Conservation (phyloP, 495 filamentous ascomycete species). For the Echria macrotheca region DNA sequence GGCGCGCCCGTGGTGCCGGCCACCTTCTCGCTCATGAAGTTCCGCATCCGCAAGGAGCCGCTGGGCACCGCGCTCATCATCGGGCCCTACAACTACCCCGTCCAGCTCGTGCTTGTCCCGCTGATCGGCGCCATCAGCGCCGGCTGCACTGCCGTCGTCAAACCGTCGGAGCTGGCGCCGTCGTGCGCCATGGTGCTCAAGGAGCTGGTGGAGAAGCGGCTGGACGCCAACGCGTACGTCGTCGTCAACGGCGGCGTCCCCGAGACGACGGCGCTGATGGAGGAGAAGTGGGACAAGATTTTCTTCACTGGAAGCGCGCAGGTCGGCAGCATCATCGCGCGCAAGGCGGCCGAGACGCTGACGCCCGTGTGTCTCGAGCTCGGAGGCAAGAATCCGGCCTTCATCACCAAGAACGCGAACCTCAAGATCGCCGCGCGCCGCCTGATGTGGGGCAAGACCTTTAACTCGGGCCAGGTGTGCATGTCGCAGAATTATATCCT, state of each 20-base stretch:
- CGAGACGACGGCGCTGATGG: constrained; percentile 75
- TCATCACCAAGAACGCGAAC: constrained; percentile 77
- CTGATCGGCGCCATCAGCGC: constrained; percentile 86
- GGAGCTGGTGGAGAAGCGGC: constrained; percentile 62
- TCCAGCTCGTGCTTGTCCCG: constrained; percentile 72
- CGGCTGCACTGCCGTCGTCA: constrained; percentile 82
- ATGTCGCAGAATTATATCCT: constrained; percentile 84
- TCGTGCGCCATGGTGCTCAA: constrained; percentile 71
- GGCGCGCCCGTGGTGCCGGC: constrained; percentile 56
- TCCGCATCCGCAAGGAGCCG: constrained; percentile 83
- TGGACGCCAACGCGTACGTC: constrained; percentile 73
- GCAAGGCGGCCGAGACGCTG: constrained; percentile 85
- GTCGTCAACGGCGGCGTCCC: constrained; percentile 75
- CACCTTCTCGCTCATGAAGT: constrained; percentile 59
- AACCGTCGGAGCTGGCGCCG: constrained; percentile 80
- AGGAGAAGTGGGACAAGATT: constrained; percentile 95
- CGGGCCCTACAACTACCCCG: constrained; percentile 88
- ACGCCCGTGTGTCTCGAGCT: constrained; percentile 87
- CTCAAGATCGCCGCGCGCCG: constrained; percentile 74
- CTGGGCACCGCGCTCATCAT: constrained; percentile 80
- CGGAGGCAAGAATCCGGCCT: constrained; percentile 85
- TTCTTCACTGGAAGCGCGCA: constrained; percentile 80
- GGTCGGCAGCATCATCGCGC: constrained; percentile 82
- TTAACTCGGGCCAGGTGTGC: constrained; percentile 86
- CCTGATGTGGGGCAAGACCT: constrained; percentile 78